phyloP scores from a whole-genome alignment of 257 asterid genomes.

The Solanum tarijense region DNA sequence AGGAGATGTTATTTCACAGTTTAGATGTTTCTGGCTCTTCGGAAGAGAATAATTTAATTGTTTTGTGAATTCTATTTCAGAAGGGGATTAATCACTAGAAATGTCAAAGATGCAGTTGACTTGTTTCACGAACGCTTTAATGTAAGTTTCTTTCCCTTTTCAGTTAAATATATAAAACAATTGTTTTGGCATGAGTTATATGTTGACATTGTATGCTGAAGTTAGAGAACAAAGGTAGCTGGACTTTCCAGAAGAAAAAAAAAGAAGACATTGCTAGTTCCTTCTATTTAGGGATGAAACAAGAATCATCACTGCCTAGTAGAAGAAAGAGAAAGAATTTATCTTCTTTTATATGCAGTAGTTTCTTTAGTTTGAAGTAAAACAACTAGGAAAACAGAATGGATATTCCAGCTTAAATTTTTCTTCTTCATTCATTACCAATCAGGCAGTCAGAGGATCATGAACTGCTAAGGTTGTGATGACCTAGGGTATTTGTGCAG shows the following conservation, averaged over 20 bases:
- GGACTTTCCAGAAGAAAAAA: background rate
- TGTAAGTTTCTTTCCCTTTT: slow-evolving; percentile 35
- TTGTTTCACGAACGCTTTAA: slow-evolving; percentile 84
- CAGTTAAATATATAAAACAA: background rate
- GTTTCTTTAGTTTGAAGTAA: background rate
- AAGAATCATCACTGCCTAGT: background rate
- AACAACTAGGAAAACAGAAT: background rate
- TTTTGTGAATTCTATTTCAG: slow-evolving; percentile 31
- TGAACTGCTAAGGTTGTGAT: background rate
- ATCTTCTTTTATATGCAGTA: background rate
- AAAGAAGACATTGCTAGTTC: background rate
- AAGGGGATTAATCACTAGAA: slow-evolving; percentile 90
- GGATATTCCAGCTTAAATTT: background rate
- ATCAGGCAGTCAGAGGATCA: background rate
- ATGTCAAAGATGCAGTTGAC: slow-evolving; percentile 77
- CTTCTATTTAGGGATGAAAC: background rate
- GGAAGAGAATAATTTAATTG: background rate
- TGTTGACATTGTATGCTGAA: background rate
- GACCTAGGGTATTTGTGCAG: background rate
- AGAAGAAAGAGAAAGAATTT: background rate
- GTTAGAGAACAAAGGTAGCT: background rate
- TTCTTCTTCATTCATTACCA: background rate
- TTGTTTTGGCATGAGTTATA: background rate
- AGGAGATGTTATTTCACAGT: background rate
- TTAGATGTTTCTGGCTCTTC: background rate